These are phyloP conservation scores for Naematelia encephala DNA, from an alignment of 768 basidiomycete species.

Conservation along the genomic window DNA sequence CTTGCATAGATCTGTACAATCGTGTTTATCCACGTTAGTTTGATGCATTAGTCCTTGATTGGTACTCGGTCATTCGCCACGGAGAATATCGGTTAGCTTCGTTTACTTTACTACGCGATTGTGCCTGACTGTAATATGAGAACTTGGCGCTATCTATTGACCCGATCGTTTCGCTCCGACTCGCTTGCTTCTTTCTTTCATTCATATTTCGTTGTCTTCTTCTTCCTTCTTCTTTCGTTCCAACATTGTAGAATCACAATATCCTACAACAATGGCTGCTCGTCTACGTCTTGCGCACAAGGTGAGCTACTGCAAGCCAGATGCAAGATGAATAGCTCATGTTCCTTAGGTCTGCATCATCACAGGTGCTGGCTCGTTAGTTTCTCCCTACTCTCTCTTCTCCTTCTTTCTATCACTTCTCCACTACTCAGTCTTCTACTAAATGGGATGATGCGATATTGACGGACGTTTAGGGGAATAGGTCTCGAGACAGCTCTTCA, in stretches of 20 bases:
- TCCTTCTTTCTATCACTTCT: background rate
- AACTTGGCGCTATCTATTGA: too few relatives aligned
- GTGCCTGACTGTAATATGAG: too few relatives aligned
- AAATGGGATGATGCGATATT: background rate
- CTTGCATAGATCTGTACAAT: too few relatives aligned
- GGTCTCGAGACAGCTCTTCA: constrained; percentile 92
- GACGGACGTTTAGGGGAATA: constrained; percentile 69
- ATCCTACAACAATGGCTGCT: constrained; percentile 18
- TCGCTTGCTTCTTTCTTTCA: background rate
- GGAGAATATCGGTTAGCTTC: too few relatives aligned
- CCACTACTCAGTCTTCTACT: background rate
- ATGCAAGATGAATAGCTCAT: constrained; percentile 1
- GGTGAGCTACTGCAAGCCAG: constrained; percentile 8
- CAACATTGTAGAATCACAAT: background rate
- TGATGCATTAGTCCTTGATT: too few relatives aligned
- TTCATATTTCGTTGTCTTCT: too few relatives aligned
- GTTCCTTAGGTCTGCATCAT: constrained; percentile 55
- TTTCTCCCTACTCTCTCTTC: constrained; percentile 17
- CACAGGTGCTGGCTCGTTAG: constrained; percentile 86
- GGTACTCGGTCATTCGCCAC: too few relatives aligned
- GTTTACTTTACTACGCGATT: too few relatives aligned
- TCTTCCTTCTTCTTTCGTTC: background rate
- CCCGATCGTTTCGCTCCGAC: too few relatives aligned
- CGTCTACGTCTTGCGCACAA: constrained; percentile 33
- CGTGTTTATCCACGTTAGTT: too few relatives aligned